Evolutionary conservation across 2,329 filamentous ascomycete species (phyloP).

Genomic region (Neofusicoccum sp.): DNA sequence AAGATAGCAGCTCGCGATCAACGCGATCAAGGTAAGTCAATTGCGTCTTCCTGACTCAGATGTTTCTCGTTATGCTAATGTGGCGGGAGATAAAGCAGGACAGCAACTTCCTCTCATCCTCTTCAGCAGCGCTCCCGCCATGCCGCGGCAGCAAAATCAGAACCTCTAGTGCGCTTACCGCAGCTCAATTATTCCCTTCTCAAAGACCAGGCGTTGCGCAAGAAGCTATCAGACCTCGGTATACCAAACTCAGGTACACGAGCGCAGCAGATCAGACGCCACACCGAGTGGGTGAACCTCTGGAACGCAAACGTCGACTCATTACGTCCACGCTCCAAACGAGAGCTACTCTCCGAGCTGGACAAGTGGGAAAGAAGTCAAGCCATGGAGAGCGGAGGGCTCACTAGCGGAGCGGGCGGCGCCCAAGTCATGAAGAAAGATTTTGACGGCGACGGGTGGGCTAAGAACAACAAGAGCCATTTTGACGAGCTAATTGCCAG

Average conservation of each 20-base stretch:
- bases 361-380: constrained; percentile 85
- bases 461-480: constrained; percentile 66
- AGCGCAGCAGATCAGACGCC: constrained; percentile 70
- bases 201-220: constrained; percentile 74
- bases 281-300: constrained; percentile 90
- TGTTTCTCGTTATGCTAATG: background rate
- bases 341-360: constrained; percentile 73
- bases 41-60: background rate
- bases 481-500: constrained; percentile 79
- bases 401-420: constrained; percentile 39
- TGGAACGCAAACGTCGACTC: constrained; percentile 98
- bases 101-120: constrained; percentile 19
- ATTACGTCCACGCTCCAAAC: constrained; percentile 65
- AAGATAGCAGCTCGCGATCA: constrained; percentile 26
- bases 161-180: constrained; percentile 53
- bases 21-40: constrained; percentile 30
- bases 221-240: constrained; percentile 78
- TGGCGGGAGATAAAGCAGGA: background rate
- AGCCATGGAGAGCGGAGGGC: constrained; percentile 51
- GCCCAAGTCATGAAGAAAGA: constrained; percentile 73
- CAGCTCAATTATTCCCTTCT: constrained; percentile 82
- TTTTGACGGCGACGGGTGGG: constrained; percentile 79
- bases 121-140: constrained; percentile 24
- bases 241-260: constrained; percentile 70
- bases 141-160: constrained; percentile 28